phyloP scores from a whole-genome alignment of 768 basidiomycete genomes.

The Clitopilus hobsonii region DNA sequence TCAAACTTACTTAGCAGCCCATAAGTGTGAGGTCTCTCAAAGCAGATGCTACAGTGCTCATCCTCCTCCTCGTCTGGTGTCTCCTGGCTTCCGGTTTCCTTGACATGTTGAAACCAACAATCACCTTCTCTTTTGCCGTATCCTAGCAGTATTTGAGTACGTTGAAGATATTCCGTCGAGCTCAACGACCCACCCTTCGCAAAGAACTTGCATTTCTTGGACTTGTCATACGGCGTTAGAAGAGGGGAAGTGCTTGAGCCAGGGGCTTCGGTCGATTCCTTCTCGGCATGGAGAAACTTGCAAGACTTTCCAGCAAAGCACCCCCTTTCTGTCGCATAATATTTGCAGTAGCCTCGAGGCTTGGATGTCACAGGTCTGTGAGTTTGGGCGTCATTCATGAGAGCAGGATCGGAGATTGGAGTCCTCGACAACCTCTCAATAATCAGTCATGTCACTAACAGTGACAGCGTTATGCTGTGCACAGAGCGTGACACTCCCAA shows the following conservation, averaged over 20 bases:
- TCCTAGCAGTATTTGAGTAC: slow-evolving; percentile 35
- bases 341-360: slow-evolving; percentile 66
- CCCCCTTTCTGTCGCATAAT: slow-evolving; percentile 58
- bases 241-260: slow-evolving; percentile 24
- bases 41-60: slow-evolving; percentile 65
- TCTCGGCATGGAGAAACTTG: slow-evolving; percentile 68
- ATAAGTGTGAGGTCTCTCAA: slow-evolving; percentile 65
- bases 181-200: slow-evolving; percentile 39
- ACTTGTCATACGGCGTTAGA: slow-evolving; percentile 66
- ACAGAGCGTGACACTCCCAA: not conserved
- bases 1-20: slow-evolving; percentile 56
- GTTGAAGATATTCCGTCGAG: not conserved
- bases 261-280: slow-evolving; percentile 19
- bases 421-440: not conserved
- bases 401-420: slow-evolving; percentile 4
- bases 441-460: not conserved
- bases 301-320: slow-evolving; percentile 66
- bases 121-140: slow-evolving; percentile 64
- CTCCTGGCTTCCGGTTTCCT: slow-evolving; percentile 14
- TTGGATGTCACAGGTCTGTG: slow-evolving; percentile 63
- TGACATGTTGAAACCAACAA: slow-evolving; percentile 74
- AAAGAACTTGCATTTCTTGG: slow-evolving; percentile 66
- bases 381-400: slow-evolving; percentile 10
- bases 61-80: slow-evolving; percentile 33
- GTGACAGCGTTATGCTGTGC: slow-evolving; percentile 5